Percentiles rank a stretch among this genome's conserved stretches.
These are phyloP conservation scores for Arthrobotrys musiformis DNA, from an alignment of 2,329 filamentous ascomycete genomes.

Conservation along the genomic window DNA sequence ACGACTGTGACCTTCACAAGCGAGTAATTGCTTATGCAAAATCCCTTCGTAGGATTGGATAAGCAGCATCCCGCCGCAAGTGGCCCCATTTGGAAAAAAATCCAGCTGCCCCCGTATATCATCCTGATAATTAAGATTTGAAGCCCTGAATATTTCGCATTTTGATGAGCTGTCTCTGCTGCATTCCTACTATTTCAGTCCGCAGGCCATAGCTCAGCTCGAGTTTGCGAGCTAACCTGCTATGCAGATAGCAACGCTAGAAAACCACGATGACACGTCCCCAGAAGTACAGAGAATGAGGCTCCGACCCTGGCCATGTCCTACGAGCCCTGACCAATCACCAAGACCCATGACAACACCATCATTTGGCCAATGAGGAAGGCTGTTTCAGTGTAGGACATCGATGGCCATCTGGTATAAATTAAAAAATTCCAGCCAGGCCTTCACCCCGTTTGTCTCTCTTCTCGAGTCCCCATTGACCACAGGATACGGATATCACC, in stretches of 20 bases:
- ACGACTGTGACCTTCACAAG: too few relatives aligned
- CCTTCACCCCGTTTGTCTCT: not conserved
- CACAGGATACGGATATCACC: not conserved
- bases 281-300: not conserved
- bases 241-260: not conserved
- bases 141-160: not conserved
- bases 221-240: not conserved
- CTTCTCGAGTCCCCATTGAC: not conserved
- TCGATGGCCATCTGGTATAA: slow-evolving; percentile 11
- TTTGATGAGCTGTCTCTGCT: not conserved
- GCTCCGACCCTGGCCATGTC: not conserved
- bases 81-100: too few relatives aligned
- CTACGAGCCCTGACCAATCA: not conserved
- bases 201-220: not conserved
- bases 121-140: too few relatives aligned
- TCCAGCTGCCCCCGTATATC: too few relatives aligned
- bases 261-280: not conserved
- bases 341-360: not conserved
- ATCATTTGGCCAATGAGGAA: not conserved
- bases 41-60: too few relatives aligned
- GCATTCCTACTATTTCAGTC: not conserved
- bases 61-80: too few relatives aligned
- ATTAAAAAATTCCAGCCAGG: not conserved
- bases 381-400: not conserved
- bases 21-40: too few relatives aligned